A percentile compares a stretch with the other conserved stretches of the same genome.
Conservation (phyloP, 2,329 filamentous ascomycete genomes). For the Botrytis porri region DNA sequence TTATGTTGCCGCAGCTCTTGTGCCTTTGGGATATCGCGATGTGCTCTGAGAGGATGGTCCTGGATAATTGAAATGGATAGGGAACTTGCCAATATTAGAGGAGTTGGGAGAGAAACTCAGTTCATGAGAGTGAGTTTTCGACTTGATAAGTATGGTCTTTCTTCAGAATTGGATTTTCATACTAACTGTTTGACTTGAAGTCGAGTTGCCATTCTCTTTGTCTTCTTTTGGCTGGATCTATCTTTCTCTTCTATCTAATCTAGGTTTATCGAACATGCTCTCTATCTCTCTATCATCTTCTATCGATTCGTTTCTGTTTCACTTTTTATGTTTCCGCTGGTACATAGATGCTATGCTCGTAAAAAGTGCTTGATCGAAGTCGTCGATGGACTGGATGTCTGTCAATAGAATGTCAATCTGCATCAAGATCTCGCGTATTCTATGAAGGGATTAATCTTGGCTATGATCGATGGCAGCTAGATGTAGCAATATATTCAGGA, state of each 20-base stretch:
- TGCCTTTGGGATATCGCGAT: neutral
- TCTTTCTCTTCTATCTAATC: neutral
- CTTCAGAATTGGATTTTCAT: neutral
- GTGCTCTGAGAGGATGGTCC: neutral
- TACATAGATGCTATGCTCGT: neutral
- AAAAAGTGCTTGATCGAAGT: neutral
- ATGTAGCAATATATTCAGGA: neutral
- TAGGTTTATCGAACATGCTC: neutral
- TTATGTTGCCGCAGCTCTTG: neutral
- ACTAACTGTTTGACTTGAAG: neutral
- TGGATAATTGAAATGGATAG: neutral
- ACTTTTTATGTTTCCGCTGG: neutral
- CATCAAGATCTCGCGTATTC: neutral
- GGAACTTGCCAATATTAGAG: neutral
- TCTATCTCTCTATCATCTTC: too few relatives aligned
- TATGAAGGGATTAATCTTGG: neutral
- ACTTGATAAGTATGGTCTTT: neutral
- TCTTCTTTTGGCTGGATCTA: neutral
- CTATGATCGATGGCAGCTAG: neutral
- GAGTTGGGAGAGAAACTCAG: neutral
- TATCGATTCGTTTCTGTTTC: neutral
- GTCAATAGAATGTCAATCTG: neutral
- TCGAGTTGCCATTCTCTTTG: neutral
- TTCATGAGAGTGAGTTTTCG: neutral
- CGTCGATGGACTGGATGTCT: neutral